Evolutionary conservation across 345 rosid species (phyloP).

Genomic region (Stellera chamaejasme): DNA sequence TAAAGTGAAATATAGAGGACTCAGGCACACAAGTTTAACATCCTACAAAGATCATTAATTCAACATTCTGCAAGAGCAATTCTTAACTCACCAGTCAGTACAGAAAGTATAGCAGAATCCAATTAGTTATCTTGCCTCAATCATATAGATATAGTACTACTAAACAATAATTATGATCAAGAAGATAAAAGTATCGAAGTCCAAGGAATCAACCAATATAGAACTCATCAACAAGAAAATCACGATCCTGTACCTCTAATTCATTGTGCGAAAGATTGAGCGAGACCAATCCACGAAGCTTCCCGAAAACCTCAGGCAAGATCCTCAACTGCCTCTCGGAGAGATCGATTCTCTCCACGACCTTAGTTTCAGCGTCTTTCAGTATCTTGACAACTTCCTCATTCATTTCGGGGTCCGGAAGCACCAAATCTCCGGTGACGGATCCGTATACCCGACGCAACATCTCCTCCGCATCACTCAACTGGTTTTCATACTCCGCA

Average conservation of each 20-base stretch:
- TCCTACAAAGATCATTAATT: no score
- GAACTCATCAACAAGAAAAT: no score
- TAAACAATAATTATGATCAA: no score
- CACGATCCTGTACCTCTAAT: conserved; percentile 38
- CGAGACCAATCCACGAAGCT: conserved; percentile 46
- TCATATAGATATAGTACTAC: no score
- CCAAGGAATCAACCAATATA: no score
- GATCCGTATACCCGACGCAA: conserved; percentile 43
- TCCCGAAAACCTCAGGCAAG: conserved; percentile 74
- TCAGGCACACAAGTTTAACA: neutral
- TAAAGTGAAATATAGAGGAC: neutral
- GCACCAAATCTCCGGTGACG: conserved; percentile 21
- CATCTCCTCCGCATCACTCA: conserved; percentile 60
- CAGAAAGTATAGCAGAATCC: no score
- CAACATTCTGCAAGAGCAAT: no score
- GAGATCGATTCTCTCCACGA: conserved; percentile 52
- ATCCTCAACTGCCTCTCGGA: conserved; percentile 50
- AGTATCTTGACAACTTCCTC: conserved; percentile 52
- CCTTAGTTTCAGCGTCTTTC: conserved; percentile 31
- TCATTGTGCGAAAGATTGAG: conserved; percentile 69
- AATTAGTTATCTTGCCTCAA: no score
- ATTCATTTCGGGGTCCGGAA: conserved; percentile 29
- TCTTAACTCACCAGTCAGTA: no score
- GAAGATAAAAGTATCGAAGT: no score
- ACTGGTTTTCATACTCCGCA: conserved; percentile 43